Evolutionary conservation across 495 filamentous ascomycete species (phyloP).

Genomic region (Neurospora cerealis): DNA sequence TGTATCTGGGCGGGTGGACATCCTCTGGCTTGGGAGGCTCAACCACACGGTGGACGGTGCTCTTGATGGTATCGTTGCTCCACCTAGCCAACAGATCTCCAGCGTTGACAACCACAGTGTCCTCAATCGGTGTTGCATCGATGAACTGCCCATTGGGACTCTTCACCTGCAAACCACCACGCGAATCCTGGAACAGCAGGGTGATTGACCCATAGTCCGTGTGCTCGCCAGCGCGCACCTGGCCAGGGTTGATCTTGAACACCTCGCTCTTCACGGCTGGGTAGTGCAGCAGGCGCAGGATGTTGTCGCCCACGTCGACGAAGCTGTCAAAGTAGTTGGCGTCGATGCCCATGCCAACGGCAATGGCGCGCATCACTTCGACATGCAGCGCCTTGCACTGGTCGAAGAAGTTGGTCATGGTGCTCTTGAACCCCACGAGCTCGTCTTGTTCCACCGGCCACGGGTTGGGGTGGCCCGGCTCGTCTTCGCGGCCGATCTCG

Average conservation of each 20-base stretch:
- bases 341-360: slow-evolving; percentile 68
- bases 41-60: slow-evolving; percentile 82
- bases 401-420: slow-evolving; percentile 64
- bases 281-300: slow-evolving; percentile 81
- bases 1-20: slow-evolving; percentile 54
- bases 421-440: slow-evolving; percentile 54
- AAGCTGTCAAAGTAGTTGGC: slow-evolving; percentile 69
- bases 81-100: slow-evolving; percentile 82
- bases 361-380: slow-evolving; percentile 81
- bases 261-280: slow-evolving; percentile 56
- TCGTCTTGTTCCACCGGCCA: slow-evolving; percentile 64
- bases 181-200: slow-evolving; percentile 76
- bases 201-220: slow-evolving; percentile 87
- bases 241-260: slow-evolving; percentile 59
- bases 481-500: slow-evolving; percentile 72
- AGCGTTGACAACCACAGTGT: slow-evolving; percentile 83
- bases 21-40: slow-evolving; percentile 55
- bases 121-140: slow-evolving; percentile 71
- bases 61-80: slow-evolving; percentile 84
- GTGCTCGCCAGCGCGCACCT: slow-evolving; percentile 79
- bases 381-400: slow-evolving; percentile 66
- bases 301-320: slow-evolving; percentile 71
- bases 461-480: slow-evolving; percentile 57
- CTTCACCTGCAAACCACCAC: slow-evolving; percentile 77
- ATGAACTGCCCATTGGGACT: slow-evolving; percentile 69